Evolutionary conservation across 495 filamentous ascomycete species (phyloP).

Genomic region (Acidomyces sp.): DNA sequence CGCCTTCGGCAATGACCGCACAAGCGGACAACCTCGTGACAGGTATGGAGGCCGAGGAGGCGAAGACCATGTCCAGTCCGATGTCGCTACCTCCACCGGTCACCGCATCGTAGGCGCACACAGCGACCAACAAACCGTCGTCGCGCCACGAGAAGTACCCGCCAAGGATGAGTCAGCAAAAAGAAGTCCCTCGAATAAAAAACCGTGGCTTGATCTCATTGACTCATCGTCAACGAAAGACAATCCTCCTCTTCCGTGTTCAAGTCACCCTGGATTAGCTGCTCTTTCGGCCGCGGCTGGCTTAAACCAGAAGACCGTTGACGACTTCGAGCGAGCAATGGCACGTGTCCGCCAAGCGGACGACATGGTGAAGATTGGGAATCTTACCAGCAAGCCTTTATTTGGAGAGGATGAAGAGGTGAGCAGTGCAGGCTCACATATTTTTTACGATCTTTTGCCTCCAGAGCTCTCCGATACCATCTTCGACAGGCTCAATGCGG

Average conservation of each 20-base stretch:
- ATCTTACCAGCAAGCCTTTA: constrained; percentile 11
- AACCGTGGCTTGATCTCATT: background rate
- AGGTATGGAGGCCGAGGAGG: background rate
- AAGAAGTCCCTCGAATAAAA: too few relatives aligned
- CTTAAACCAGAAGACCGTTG: background rate
- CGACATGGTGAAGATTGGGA: constrained; percentile 27
- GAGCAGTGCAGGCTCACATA: constrained; percentile 55
- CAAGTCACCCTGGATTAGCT: background rate
- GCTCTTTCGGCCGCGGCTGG: background rate
- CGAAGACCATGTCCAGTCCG: constrained; percentile 2
- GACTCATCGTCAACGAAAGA: background rate
- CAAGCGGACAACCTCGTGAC: background rate
- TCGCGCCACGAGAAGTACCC: background rate
- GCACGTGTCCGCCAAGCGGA: constrained; percentile 10
- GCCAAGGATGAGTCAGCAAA: background rate
- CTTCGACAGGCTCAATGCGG: constrained; percentile 58
- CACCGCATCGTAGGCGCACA: background rate
- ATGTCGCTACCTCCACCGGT: constrained; percentile 1
- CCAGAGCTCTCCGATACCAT: constrained; percentile 33
- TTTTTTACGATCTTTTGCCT: constrained; percentile 55
- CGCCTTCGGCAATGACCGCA: background rate
- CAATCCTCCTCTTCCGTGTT: background rate
- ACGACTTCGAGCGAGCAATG: background rate
- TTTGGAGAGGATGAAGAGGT: constrained; percentile 13
- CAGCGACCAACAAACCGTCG: background rate